phyloP scores from a whole-genome alignment of 2,329 filamentous ascomycete species.

The Diplodia mutila region DNA sequence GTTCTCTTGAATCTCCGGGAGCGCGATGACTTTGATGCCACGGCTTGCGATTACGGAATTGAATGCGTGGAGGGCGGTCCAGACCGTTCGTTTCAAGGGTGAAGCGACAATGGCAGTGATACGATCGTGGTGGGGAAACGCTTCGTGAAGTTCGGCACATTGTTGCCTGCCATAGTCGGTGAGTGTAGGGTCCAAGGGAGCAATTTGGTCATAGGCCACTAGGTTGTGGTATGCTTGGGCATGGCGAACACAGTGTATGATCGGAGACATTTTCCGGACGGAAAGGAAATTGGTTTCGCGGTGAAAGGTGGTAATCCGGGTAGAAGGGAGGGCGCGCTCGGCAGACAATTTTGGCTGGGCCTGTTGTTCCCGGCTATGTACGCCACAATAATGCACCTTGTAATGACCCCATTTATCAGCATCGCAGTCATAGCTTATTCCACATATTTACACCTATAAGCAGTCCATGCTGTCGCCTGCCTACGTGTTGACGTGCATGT shows the following conservation, averaged over 20 bases:
- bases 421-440: too few relatives aligned
- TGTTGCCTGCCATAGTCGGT: constrained; percentile 72
- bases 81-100: constrained; percentile 75
- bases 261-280: constrained; percentile 41
- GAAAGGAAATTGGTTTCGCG: too few relatives aligned
- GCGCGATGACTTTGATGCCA: constrained; percentile 60
- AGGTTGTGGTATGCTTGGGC: constrained; percentile 81
- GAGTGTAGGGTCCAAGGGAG: constrained; percentile 71
- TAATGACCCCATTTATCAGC: too few relatives aligned
- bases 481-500: too few relatives aligned
- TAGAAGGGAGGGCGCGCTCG: too few relatives aligned
- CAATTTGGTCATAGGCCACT: constrained; percentile 60
- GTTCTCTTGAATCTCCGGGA: constrained; percentile 79
- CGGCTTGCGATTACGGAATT: constrained; percentile 42
- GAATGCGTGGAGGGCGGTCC: constrained; percentile 73
- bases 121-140: constrained; percentile 64
- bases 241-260: constrained; percentile 71
- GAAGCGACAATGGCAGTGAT: constrained; percentile 74
- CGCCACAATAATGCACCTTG: too few relatives aligned
- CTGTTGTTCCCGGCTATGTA: too few relatives aligned
- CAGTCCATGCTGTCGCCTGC: too few relatives aligned
- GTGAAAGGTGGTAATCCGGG: too few relatives aligned
- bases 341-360: too few relatives aligned
- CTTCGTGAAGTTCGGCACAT: constrained; percentile 54
- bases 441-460: too few relatives aligned